Evolutionary conservation across 768 basidiomycete species (phyloP).

Genomic region (Phanerodontia chrysosporium): DNA sequence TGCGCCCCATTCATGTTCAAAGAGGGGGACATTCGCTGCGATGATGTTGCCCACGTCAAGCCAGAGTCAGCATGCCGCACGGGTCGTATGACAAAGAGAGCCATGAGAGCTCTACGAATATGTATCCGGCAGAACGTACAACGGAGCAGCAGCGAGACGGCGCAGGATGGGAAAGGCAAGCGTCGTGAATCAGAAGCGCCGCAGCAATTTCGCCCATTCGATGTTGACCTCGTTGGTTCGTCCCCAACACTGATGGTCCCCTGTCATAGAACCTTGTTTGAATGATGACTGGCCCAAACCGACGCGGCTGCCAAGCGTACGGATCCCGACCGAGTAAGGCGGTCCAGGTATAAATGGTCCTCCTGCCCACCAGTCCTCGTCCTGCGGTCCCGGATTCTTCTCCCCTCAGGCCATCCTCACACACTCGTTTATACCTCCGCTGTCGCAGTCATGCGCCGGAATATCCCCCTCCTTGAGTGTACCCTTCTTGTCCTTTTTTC

Average conservation of each 20-base stretch:
- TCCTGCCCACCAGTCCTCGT: too few species aligned
- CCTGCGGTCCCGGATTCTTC: neutral
- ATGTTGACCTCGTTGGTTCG: neutral
- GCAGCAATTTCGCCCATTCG: too few species aligned
- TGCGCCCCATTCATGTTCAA: too few species aligned
- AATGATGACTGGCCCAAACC: neutral
- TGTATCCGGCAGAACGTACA: too few species aligned
- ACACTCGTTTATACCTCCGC: neutral
- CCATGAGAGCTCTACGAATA: too few species aligned
- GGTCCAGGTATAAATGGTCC: constrained; percentile 1
- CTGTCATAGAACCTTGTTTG: neutral
- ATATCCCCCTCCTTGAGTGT: neutral
- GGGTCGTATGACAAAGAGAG: too few species aligned
- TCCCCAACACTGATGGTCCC: neutral
- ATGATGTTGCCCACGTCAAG: too few species aligned
- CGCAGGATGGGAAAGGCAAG: neutral
- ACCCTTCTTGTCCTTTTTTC: neutral
- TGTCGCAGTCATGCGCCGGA: neutral
- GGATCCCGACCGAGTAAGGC: neutral
- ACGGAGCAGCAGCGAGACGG: neutral
- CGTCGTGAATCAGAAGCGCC: neutral
- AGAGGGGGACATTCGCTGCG: too few species aligned
- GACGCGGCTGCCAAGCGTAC: neutral
- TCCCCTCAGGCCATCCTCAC: neutral
- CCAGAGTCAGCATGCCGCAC: too few species aligned